Percentiles rank a stretch among this genome's conserved stretches.
Evolutionary conservation across 306 rosid species (phyloP).

Genomic region (Prunus fruticosa): DNA sequence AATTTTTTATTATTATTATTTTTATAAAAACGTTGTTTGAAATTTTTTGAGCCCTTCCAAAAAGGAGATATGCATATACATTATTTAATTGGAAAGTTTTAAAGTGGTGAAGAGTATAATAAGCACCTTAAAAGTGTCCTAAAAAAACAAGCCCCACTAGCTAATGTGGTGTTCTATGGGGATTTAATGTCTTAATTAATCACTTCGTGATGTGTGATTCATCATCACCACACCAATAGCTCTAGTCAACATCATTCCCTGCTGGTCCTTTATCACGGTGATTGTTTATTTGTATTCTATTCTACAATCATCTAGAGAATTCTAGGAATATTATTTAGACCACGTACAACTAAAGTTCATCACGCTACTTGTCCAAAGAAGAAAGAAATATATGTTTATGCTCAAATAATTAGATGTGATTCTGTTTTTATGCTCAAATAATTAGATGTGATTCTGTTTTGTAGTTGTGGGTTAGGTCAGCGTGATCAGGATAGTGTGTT

Average conservation of each 20-base stretch:
- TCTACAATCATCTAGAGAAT: not conserved
- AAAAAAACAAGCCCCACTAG: not conserved
- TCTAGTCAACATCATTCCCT: conserved; percentile 10
- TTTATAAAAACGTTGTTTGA: too few relatives aligned
- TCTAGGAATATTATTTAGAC: not conserved
- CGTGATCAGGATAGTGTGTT: accelerated
- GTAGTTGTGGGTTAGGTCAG: too few relatives aligned
- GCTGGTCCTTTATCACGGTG: conserved; percentile 10
- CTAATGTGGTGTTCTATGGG: not conserved
- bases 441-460: too few relatives aligned
- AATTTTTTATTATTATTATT: too few relatives aligned
- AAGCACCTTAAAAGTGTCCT: conserved; percentile 3
- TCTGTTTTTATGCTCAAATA: too few relatives aligned
- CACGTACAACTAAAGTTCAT: too few relatives aligned
- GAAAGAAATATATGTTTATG: too few relatives aligned
- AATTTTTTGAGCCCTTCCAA: too few relatives aligned
- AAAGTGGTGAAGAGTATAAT: not conserved
- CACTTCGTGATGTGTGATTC: not conserved
- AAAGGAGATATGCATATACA: too few relatives aligned
- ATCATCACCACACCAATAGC: conserved; percentile 8
- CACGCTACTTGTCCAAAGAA: too few relatives aligned
- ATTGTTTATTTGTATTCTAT: not conserved
- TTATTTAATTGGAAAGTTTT: too few relatives aligned
- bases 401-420: too few relatives aligned
- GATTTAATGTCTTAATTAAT: not conserved